Base-by-base conservation (phyloP, 768 basidiomycete genomes). In the Macrolepiota albuminosa region DNA sequence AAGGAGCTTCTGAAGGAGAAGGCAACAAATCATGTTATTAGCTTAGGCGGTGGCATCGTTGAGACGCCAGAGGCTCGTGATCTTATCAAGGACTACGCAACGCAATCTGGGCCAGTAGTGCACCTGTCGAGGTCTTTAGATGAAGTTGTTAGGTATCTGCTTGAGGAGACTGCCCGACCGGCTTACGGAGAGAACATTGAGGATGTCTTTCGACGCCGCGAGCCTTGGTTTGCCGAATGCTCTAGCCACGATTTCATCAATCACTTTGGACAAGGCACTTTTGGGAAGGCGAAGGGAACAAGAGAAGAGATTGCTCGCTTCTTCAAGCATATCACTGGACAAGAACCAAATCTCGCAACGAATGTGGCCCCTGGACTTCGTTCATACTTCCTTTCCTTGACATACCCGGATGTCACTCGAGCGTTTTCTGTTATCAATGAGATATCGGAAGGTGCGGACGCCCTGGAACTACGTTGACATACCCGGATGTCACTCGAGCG, bases 401-500 rank as follows among this genome's bases (percentile, higher is more conserved):
- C 96, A 0, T 95, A 93, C 74, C 93, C 96, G 0, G 93, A 97
- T 69, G 69, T 97, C 63, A 85, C 80, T 1, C 83, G 84, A 4
- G 87, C 89, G 0, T 76, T 94, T 45, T 71, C 79, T 16, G 71
- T 83, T 54, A 81, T 98, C 45, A 84, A 91, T 24, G 83, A 88
- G 47, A 72, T 99, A 60, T 84, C 84, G 0, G 79, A 84, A 18
- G 97, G 97, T 4, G 91, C 87, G 7, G 95, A 98, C 67, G 96
- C 95, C 0, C 74, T 98, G 60, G 97, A 99, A 71, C 70, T 98
- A n/a, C 86, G 96, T 10, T 99, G 58, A 97, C 96, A 0, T 95
- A 93, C 74, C 93, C 96, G 0, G 93, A 97, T 69, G 69, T 97
- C 63, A 85, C 80, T 1, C 83, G 84, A 4, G 87, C 89, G 0